phyloP scores from a whole-genome alignment of 768 basidiomycete genomes.

The Lentinula guzmanii region DNA sequence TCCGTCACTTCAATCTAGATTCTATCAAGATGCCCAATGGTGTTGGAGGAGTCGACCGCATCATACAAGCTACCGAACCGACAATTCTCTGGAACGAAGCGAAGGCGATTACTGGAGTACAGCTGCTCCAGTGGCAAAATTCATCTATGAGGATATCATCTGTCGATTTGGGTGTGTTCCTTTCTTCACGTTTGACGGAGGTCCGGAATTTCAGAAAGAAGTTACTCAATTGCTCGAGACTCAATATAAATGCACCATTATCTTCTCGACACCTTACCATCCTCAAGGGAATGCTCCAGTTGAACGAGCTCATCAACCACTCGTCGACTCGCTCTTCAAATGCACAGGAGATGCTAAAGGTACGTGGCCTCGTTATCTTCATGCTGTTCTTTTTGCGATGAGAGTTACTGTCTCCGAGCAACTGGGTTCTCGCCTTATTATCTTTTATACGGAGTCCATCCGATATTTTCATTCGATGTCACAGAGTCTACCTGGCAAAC shows the following conservation, averaged over 20 bases:
- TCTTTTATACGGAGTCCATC: no score
- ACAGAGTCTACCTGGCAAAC: no score
- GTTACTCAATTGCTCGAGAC: conserved; percentile 13
- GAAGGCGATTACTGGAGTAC: conserved; percentile 6
- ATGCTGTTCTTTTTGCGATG: no score
- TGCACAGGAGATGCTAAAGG: conserved; percentile 12
- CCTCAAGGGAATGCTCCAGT: conserved; percentile 22
- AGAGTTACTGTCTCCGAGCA: no score
- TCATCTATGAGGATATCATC: conserved; percentile 10
- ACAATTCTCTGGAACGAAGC: conserved; percentile 19
- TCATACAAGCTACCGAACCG: conserved; percentile 20
- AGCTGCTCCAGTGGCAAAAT: conserved; percentile 12
- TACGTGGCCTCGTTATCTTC: conserved; percentile 24
- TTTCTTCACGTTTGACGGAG: conserved; percentile 20
- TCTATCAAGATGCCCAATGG: conserved; percentile 23
- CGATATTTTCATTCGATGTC: no score
- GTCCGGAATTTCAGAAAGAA: conserved; percentile 23
- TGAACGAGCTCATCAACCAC: conserved; percentile 21
- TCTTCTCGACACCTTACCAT: conserved; percentile 23
- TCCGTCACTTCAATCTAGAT: conserved; percentile 21
- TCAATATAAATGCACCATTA: conserved; percentile 17
- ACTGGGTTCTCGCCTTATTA: no score
- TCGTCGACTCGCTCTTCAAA: conserved; percentile 15
- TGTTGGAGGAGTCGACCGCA: conserved; percentile 13
- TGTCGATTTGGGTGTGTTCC: conserved; percentile 17